Evolutionary conservation across 192 early-diverging fungal genomes (phyloP).

Genomic region (Coemansia sp.): DNA sequence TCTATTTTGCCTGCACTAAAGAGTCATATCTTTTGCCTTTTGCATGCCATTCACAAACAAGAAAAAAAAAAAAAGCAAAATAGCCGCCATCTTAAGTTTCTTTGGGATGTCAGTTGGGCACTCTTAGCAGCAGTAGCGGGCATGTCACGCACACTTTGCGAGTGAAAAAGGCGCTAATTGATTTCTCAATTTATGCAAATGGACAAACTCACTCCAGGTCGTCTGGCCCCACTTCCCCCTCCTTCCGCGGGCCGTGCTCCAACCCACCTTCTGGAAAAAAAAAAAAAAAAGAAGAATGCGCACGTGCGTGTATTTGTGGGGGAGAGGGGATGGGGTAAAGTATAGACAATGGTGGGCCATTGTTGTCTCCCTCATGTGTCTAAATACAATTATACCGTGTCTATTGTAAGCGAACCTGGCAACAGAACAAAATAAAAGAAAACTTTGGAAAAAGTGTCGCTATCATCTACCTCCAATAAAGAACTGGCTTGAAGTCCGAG

Average conservation of each 20-base stretch:
- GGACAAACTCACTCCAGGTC: constrained; percentile 9
- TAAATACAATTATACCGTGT: not conserved
- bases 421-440: not conserved
- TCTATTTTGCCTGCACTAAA: not conserved
- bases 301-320: not conserved
- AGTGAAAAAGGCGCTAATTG: not conserved
- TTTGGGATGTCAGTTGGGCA: too few species aligned
- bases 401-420: not conserved
- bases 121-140: too few species aligned
- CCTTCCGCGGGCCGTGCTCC: not conserved
- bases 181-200: constrained; percentile 4
- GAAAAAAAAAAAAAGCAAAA: too few species aligned
- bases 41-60: not conserved
- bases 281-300: not conserved
- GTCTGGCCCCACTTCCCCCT: not conserved
- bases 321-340: too few species aligned
- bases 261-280: not conserved
- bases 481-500: not conserved
- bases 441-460: not conserved
- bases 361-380: constrained; percentile 4
- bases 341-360: not conserved
- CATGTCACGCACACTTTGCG: not conserved
- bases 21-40: not conserved
- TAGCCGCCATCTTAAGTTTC: too few species aligned
- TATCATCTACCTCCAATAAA: not conserved